phyloP scores from a whole-genome alignment of 495 filamentous ascomycete genomes.

The Podospora didyma region DNA sequence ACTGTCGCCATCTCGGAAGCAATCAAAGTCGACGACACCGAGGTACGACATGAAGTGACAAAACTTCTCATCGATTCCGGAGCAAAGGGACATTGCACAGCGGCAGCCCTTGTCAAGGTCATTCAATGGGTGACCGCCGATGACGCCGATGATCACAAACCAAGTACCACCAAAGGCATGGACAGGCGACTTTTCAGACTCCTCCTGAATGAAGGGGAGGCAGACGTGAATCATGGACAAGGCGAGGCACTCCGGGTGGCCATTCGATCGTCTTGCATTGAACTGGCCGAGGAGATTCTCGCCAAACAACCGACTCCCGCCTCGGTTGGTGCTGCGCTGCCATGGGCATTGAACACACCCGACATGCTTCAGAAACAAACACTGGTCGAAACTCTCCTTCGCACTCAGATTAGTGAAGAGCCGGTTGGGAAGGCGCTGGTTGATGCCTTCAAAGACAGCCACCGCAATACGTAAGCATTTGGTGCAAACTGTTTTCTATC shows the following conservation, averaged over 20 bases:
- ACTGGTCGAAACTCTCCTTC: conserved; percentile 19
- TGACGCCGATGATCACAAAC: background rate
- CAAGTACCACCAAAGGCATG: conserved; percentile 2
- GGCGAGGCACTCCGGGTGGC: conserved; percentile 36
- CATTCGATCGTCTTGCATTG: conserved; percentile 22
- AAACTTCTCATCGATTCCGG: conserved; percentile 19
- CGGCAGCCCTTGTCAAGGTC: conserved; percentile 20
- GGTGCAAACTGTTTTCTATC: background rate
- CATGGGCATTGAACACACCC: conserved; percentile 19
- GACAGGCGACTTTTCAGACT: conserved; percentile 31
- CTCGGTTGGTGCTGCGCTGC: conserved; percentile 21
- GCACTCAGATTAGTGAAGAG: conserved; percentile 25
- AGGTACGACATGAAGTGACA: conserved; percentile 14
- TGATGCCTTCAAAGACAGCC: conserved; percentile 26
- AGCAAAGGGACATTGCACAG: conserved; percentile 20
- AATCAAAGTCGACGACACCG: conserved; percentile 11
- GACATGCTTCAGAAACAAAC: conserved; percentile 5
- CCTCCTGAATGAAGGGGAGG: conserved; percentile 37
- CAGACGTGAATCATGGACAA: conserved; percentile 34
- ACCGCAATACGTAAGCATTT: conserved; percentile 18
- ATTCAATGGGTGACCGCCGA: conserved; percentile 13
- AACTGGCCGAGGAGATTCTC: conserved; percentile 32
- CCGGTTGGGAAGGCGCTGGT: conserved; percentile 32
- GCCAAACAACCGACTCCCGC: conserved; percentile 26
- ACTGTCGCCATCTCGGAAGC: conserved; percentile 21